Evolutionary conservation across 2,329 filamentous ascomycete genomes (phyloP).

Genomic region (Simplicillium aogashimaense): DNA sequence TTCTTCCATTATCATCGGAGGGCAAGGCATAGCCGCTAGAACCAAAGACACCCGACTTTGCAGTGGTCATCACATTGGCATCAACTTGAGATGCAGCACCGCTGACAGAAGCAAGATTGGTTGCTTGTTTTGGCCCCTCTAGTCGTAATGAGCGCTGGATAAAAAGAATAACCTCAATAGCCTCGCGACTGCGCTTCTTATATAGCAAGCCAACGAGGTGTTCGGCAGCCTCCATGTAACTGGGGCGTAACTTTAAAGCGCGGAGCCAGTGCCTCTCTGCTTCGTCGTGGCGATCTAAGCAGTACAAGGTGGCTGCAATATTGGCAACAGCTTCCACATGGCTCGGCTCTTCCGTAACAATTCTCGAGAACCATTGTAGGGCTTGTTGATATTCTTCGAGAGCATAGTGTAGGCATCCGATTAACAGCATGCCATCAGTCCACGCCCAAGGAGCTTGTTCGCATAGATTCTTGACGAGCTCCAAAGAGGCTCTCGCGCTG

Average conservation of each 20-base stretch:
- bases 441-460: conserved; percentile 77
- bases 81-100: conserved; percentile 5
- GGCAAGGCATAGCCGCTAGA: conserved; percentile 79
- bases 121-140: conserved; percentile 8
- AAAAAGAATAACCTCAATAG: conserved; percentile 76
- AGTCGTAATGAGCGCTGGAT: conserved; percentile 65
- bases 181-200: conserved; percentile 72
- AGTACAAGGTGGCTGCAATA: conserved; percentile 78
- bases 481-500: conserved; percentile 55
- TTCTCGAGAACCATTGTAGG: conserved; percentile 62
- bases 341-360: conserved; percentile 33
- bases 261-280: conserved; percentile 78
- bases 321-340: conserved; percentile 94
- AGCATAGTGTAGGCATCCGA: conserved; percentile 85
- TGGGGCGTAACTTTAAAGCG: conserved; percentile 74
- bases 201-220: conserved; percentile 86
- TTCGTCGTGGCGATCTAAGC: conserved; percentile 71
- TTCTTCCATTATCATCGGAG: conserved; percentile 80
- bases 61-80: background rate
- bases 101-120: conserved; percentile 5
- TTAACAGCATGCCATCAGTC: conserved; percentile 86
- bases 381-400: conserved; percentile 75
- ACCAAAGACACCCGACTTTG: conserved; percentile 22
- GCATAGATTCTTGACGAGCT: conserved; percentile 64
- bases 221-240: conserved; percentile 90